Base-by-base conservation (phyloP, 2,329 filamentous ascomycete genomes). In the Coniochaeta sp. region DNA sequence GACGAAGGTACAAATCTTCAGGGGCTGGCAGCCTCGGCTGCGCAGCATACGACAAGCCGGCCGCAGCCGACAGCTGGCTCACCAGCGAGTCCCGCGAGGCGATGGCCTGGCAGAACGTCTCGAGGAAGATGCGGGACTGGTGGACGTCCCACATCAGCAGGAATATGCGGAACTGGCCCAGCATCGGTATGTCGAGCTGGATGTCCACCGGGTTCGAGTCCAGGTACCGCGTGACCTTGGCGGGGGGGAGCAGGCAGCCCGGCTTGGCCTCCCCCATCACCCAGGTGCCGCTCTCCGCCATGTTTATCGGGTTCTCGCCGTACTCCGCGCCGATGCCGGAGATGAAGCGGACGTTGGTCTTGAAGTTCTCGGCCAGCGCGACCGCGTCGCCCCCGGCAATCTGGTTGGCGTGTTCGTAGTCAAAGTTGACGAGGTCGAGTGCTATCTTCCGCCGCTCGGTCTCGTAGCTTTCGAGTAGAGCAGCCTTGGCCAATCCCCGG, bases 201-300 rank as follows among this genome's bases (percentile, higher is more conserved):
- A 92, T 76, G 66, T 92, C 87, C 47, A 93, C 84, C 0, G 89
- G 89, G 67, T 92, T 93, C 3, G 89, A 86, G 72, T 93, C 89
- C 58, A 91, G 82, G 69, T 88, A 91, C 31, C 89, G 82, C 0
- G 87, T 89, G 19, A 88, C 88, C 72, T 85, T 89, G 44, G 86
- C 86, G 2, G 89, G 89, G 3, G 86, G 81, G 28, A 89, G 77
- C 24, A 83, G 74, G 57, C 79, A 82, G 8, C 82, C 82, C 3
- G 81, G 81, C 62, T 77, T 79, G 55, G 79, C 79, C 28, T 80
- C 77, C 43, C 81, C 79, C 68, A 77, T 74, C 19, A 74, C 72
- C 56, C 75, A 75, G 16, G 72, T 70, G 59, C 76, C 70, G 44
- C 73, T 67, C 57, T 74, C 71, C 36, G 71, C 68, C 60, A 75